Percentiles rank a stretch among this genome's conserved stretches.
Evolutionary conservation across 2,329 filamentous ascomycete genomes (phyloP).

Genomic region (Xylaria sp.): DNA sequence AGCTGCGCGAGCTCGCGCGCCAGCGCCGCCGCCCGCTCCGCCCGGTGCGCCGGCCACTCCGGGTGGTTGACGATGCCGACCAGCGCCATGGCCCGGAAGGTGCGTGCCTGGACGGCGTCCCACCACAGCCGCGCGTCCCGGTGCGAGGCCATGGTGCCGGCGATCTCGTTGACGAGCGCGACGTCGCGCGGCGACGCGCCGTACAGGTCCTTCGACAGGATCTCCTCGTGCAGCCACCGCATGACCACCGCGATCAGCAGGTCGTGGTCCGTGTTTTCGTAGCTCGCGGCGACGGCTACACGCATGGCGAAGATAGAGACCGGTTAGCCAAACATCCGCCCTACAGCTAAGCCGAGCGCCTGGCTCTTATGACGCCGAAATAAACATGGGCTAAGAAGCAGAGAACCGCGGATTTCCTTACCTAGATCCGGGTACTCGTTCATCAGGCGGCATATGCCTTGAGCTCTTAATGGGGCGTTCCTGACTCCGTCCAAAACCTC

Average conservation of each 20-base stretch:
- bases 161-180: background rate
- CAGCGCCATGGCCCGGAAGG: too few relatives aligned
- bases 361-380: too few relatives aligned
- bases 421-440: too few relatives aligned
- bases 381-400: too few relatives aligned
- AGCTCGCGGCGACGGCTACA: too few relatives aligned
- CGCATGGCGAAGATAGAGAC: too few relatives aligned
- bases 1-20: background rate
- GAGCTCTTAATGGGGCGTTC: too few relatives aligned
- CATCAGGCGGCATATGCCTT: too few relatives aligned
- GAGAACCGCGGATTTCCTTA: too few relatives aligned
- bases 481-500: too few relatives aligned
- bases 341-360: too few relatives aligned
- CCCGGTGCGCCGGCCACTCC: background rate
- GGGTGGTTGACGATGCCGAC: background rate
- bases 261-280: background rate
- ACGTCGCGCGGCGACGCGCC: background rate
- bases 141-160: background rate
- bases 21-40: background rate
- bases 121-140: background rate
- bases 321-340: too few relatives aligned
- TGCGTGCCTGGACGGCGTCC: background rate
- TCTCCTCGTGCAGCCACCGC: slow-evolving; percentile 1
- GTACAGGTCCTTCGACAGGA: background rate
- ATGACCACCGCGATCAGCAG: background rate